Evolutionary conservation across 805 yeast genomes (phyloP).

Genomic region (Grigorovia humatica): DNA sequence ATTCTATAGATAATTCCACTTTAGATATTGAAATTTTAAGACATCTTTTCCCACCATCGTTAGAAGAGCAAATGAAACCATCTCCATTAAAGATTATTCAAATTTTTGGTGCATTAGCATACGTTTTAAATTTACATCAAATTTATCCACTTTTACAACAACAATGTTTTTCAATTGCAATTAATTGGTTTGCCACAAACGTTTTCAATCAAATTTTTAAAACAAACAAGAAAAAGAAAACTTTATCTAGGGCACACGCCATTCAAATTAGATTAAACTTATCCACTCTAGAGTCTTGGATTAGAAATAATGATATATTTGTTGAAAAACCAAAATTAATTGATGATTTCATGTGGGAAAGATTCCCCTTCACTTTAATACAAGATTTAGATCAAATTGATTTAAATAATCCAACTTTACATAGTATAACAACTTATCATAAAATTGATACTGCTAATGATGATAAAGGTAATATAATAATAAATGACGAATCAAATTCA

Average conservation of each 20-base stretch:
- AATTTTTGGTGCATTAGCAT: conserved; percentile 77
- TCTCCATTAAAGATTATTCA: conserved; percentile 82
- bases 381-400: conserved; percentile 25
- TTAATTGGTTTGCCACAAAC: conserved; percentile 65
- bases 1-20: conserved; percentile 6
- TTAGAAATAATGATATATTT: conserved; percentile 37
- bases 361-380: conserved; percentile 30
- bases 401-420: conserved; percentile 12
- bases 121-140: conserved; percentile 71
- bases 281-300: conserved; percentile 89
- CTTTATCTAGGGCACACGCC: conserved; percentile 72
- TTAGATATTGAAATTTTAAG: conserved; percentile 65
- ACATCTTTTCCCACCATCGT: conserved; percentile 77
- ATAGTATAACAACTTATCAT: conserved; percentile 20
- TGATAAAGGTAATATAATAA: conserved; percentile 2
- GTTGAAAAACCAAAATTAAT: conserved; percentile 27
- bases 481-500: conserved; percentile 30
- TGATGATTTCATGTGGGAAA: conserved; percentile 30
- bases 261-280: conserved; percentile 82
- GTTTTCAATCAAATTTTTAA: conserved; percentile 65
- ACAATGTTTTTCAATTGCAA: conserved; percentile 67
- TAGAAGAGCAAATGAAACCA: conserved; percentile 70
- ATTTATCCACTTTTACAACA: conserved; percentile 70
- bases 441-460: conserved; percentile 10
- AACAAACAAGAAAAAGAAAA: conserved; percentile 41